phyloP scores from a whole-genome alignment of 2,329 filamentous ascomycete species.

The Pseudocercospora fijiensis region DNA sequence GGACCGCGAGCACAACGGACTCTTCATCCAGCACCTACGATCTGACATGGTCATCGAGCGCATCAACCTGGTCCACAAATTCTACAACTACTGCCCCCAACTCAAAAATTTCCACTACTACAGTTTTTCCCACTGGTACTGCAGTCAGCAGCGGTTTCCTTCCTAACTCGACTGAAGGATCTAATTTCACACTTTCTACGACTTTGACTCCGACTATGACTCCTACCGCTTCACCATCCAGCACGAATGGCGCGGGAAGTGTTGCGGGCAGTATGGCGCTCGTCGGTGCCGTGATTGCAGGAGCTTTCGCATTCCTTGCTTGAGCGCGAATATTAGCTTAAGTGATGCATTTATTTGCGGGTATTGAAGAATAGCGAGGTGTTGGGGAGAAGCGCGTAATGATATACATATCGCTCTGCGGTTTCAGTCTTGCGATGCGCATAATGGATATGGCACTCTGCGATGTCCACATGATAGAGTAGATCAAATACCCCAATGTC shows the following conservation, averaged over 20 bases:
- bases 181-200: neutral
- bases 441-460: neutral
- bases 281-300: neutral
- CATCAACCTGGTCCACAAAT: neutral
- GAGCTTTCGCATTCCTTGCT: neutral
- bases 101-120: neutral
- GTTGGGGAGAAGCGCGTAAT: neutral
- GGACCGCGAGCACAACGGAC: neutral
- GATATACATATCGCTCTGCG: neutral
- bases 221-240: neutral
- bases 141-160: neutral
- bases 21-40: neutral
- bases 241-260: neutral
- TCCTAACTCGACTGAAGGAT: neutral
- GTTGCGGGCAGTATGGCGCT: neutral
- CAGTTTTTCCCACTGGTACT: neutral
- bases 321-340: neutral
- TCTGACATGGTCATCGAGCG: neutral
- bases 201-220: neutral
- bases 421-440: neutral
- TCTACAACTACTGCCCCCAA: neutral
- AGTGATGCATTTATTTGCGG: neutral
- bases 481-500: neutral
- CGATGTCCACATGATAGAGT: neutral
- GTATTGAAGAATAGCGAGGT: neutral